Percentiles rank a stretch among this genome's conserved stretches.
phyloP scores from a whole-genome alignment of 2,329 filamentous ascomycete species.

The Furcasterigmium sp. region DNA sequence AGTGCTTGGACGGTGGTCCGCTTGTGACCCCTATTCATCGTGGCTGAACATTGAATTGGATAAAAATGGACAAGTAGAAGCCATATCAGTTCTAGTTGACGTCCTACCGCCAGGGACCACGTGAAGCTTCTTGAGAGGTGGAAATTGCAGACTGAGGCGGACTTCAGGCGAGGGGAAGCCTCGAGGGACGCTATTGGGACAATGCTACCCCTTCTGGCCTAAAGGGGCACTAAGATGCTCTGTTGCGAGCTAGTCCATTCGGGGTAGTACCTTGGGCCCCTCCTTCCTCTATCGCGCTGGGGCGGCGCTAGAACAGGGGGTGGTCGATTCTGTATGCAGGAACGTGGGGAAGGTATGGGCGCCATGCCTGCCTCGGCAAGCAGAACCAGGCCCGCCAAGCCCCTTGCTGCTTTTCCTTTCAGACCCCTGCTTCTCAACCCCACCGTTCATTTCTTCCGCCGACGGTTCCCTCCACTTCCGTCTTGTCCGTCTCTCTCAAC shows the following conservation, averaged over 20 bases:
- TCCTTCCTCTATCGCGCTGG: neutral
- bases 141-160: constrained; percentile 3
- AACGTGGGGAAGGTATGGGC: constrained; percentile 4
- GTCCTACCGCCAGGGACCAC: no score
- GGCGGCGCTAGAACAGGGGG: constrained; percentile 4
- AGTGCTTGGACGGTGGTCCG: no score
- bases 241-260: neutral
- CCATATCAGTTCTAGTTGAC: no score
- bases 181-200: neutral
- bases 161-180: neutral
- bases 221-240: neutral
- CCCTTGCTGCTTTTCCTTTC: constrained; percentile 3
- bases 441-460: neutral
- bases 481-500: neutral
- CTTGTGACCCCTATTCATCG: no score
- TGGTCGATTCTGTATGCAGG: constrained; percentile 2
- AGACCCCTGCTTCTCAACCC: neutral
- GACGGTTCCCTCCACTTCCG: neutral
- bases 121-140: no score
- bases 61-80: no score
- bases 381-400: neutral
- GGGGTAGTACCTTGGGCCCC: neutral
- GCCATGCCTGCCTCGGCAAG: neutral
- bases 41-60: no score
- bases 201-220: neutral